Percentiles rank a stretch among this genome's conserved stretches.
Evolutionary conservation across 345 rosid genomes (phyloP).

Genomic region (Microcos paniculata): DNA sequence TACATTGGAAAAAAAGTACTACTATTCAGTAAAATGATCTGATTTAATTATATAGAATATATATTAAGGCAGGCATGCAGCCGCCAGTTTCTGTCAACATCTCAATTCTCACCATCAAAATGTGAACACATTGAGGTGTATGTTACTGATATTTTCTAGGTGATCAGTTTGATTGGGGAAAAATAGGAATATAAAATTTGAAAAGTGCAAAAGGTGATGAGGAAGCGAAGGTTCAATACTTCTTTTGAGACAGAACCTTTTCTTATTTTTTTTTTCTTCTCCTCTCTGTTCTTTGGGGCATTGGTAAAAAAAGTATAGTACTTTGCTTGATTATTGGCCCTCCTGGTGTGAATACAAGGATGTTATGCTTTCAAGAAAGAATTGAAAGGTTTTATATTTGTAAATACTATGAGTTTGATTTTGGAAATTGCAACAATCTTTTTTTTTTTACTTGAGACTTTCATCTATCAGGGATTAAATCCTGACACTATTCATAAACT

Average conservation of each 20-base stretch:
- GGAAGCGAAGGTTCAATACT: slow-evolving; percentile 13
- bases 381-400: not conserved
- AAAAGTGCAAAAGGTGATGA: not conserved
- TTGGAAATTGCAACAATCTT: no score
- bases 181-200: not conserved
- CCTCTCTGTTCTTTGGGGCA: not conserved
- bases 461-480: no score
- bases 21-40: not conserved
- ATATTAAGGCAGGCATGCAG: not conserved
- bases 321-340: slow-evolving; percentile 15
- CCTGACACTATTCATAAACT: no score
- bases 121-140: not conserved
- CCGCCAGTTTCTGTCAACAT: not conserved
- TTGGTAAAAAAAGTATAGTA: not conserved
- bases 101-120: not conserved
- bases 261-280: not conserved
- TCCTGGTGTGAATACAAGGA: not conserved
- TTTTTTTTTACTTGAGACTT: no score
- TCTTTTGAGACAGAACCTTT: not conserved
- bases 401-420: not conserved
- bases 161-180: not conserved
- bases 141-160: not conserved
- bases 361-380: not conserved
- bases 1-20: not conserved
- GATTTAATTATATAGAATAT: not conserved